Conservation (phyloP, 2,329 filamentous ascomycete genomes). For the Fusarium sterilihyphosum region DNA sequence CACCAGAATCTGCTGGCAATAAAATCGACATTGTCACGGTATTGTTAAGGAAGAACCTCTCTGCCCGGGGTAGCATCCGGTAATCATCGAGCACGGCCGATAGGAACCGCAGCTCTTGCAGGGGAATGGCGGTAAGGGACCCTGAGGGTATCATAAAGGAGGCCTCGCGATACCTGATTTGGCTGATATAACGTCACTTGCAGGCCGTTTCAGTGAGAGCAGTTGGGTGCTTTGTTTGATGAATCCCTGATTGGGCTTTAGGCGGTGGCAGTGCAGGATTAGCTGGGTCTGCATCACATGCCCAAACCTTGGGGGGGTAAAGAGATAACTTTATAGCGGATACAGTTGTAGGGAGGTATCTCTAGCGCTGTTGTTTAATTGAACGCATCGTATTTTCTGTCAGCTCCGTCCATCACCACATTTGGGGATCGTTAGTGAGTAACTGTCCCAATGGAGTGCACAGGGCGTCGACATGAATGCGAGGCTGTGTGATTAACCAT, state of each 20-base stretch:
- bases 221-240: slow-evolving; percentile 7
- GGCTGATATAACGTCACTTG: slow-evolving; percentile 19
- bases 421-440: neutral
- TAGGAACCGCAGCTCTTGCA: slow-evolving; percentile 9
- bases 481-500: neutral
- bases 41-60: slow-evolving; percentile 22
- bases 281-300: slow-evolving; percentile 20
- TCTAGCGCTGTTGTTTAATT: slow-evolving; percentile 27
- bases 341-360: neutral
- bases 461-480: neutral
- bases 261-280: slow-evolving; percentile 30
- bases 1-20: neutral
- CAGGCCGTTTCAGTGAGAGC: neutral
- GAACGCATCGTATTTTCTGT: neutral
- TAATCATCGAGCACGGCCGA: slow-evolving; percentile 30
- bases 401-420: neutral
- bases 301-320: neutral
- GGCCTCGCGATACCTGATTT: slow-evolving; percentile 28
- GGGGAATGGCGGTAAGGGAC: slow-evolving; percentile 36
- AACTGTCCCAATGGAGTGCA: neutral
- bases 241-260: neutral
- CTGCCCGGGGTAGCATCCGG: slow-evolving; percentile 15
- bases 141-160: slow-evolving; percentile 5
- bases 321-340: neutral
- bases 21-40: slow-evolving; percentile 10